Percentiles rank a stretch among this genome's conserved stretches.
phyloP scores from a whole-genome alignment of 768 basidiomycete genomes.

The Lentinula sp. region DNA sequence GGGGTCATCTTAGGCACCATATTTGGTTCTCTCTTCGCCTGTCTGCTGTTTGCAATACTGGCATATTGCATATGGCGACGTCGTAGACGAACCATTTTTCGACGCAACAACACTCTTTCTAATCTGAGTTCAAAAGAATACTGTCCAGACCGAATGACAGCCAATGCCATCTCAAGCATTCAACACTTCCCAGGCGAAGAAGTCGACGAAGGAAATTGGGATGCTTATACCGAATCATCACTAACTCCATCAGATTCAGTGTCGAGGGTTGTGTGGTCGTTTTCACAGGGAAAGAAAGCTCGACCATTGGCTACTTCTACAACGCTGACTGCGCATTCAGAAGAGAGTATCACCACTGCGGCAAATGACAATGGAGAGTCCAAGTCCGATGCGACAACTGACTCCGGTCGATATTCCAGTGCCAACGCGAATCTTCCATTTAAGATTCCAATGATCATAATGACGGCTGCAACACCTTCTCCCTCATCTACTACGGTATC shows the following conservation, averaged over 20 bases:
- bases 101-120: not conserved
- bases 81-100: not conserved
- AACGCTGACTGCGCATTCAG: not conserved
- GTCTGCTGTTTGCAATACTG: not conserved
- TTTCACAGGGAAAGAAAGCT: not conserved
- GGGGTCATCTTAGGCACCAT: not conserved
- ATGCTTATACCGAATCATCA: not conserved
- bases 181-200: not conserved
- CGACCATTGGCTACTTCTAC: not conserved
- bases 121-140: not conserved
- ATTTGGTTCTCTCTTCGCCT: not conserved
- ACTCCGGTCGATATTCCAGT: no score
- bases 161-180: not conserved
- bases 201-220: not conserved
- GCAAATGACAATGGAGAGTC: not conserved
- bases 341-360: not conserved
- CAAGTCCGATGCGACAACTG: not conserved
- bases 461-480: not conserved
- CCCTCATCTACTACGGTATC: not conserved
- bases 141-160: not conserved
- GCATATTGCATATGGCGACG: not conserved
- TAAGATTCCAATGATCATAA: not conserved
- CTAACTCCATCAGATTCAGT: not conserved
- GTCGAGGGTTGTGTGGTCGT: not conserved
- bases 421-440: no score